Percentiles rank a stretch among this genome's conserved stretches.
Conservation (phyloP, 2,329 filamentous ascomycete species). For the Clonostachys sp. region DNA sequence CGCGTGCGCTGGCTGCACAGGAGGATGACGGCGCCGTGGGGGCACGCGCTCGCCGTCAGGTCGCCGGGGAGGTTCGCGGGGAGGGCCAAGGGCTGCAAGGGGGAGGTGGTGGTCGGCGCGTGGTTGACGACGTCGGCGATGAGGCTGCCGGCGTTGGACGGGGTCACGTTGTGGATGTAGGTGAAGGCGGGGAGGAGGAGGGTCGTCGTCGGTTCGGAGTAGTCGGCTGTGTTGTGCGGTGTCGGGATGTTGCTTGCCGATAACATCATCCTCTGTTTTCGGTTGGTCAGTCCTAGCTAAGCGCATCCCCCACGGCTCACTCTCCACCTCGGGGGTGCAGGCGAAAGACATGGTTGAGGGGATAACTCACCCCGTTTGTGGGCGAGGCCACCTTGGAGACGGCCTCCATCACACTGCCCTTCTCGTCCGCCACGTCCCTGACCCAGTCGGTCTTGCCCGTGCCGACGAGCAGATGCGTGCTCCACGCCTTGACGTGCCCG, state of each 20-base stretch:
- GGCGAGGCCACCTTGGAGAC: conserved; percentile 55
- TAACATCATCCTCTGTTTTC: conserved; percentile 69
- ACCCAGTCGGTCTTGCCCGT: conserved; percentile 98
- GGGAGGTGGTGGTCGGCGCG: conserved; percentile 69
- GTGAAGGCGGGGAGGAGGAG: conserved; percentile 83
- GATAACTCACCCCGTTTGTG: conserved; percentile 59
- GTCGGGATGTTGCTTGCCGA: conserved; percentile 89
- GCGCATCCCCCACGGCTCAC: neutral
- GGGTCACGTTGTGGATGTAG: conserved; percentile 78
- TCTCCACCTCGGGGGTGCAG: neutral
- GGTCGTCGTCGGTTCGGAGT: conserved; percentile 69
- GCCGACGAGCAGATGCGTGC: conserved; percentile 83
- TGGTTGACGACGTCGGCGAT: conserved; percentile 66
- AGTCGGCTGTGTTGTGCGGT: conserved; percentile 59
- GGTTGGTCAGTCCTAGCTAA: neutral
- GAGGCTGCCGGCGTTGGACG: conserved; percentile 65
- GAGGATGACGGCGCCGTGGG: conserved; percentile 82
- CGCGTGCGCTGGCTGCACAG: conserved; percentile 94
- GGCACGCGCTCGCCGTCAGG: conserved; percentile 49
- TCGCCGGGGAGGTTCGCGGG: conserved; percentile 11
- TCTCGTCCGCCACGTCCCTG: conserved; percentile 81
- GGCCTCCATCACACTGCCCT: conserved; percentile 78
- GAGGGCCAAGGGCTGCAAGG: conserved; percentile 35
- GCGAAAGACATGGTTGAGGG: neutral
- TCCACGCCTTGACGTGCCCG: conserved; percentile 81